These are phyloP conservation scores for Pachyrhizus erosus DNA, from an alignment of 306 rosid species.

Conservation along the genomic window DNA sequence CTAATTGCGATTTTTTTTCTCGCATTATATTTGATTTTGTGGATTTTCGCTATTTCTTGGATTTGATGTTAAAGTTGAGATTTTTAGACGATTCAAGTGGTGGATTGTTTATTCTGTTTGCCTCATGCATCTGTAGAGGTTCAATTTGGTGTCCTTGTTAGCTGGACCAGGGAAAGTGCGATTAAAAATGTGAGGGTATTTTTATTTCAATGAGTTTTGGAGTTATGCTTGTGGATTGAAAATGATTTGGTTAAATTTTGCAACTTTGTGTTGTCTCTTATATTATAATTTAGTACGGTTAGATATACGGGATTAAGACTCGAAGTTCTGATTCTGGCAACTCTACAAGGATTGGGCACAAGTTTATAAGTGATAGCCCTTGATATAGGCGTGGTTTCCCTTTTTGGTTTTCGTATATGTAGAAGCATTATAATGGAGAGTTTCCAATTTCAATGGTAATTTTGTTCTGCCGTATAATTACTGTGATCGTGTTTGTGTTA, in stretches of 20 bases:
- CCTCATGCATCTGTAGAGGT: conserved; percentile 5
- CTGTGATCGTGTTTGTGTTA: conserved; percentile 13
- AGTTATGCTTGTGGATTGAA: conserved; percentile 22
- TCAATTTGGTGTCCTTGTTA: conserved; percentile 31
- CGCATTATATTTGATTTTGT: too few species aligned
- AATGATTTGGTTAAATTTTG: conserved; percentile 6
- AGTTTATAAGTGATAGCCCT: background rate
- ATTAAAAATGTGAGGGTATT: background rate
- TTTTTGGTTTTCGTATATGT: background rate
- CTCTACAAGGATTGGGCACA: background rate
- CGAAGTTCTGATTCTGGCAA: conserved; percentile 23
- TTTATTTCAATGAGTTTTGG: conserved; percentile 15
- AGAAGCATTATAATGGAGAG: background rate
- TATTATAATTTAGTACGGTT: background rate
- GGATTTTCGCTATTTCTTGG: background rate
- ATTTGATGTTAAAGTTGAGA: conserved; percentile 44
- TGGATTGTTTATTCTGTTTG: conserved; percentile 35
- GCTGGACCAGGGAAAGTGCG: conserved; percentile 15
- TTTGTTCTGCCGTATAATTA: background rate
- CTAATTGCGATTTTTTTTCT: too few species aligned
- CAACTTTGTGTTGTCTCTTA: background rate
- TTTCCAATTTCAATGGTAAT: background rate
- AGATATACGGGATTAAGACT: background rate
- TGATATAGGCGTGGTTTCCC: background rate
- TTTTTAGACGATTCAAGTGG: conserved; percentile 42